Percentiles rank a stretch among this genome's conserved stretches.
These are phyloP conservation scores for Cyberlindnera subsufficiens DNA, from an alignment of 805 yeast genomes.

Conservation along the genomic window DNA sequence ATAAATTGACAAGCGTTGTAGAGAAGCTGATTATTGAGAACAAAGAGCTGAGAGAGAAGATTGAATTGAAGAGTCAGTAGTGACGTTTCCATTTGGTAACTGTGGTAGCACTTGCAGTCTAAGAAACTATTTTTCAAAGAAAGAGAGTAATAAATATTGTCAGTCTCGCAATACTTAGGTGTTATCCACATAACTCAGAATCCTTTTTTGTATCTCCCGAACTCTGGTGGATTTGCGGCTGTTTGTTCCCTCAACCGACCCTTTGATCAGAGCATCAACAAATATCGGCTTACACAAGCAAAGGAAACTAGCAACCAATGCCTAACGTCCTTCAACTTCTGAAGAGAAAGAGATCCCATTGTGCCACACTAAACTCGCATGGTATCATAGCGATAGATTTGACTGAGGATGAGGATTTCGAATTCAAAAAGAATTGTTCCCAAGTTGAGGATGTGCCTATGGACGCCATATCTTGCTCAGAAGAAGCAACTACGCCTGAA, in stretches of 20 bases:
- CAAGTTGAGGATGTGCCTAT: not conserved
- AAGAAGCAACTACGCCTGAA: not conserved
- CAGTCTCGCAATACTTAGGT: too few relatives aligned
- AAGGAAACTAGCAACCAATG: not conserved
- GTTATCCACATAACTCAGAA: too few relatives aligned
- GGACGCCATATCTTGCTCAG: not conserved
- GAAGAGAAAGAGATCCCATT: not conserved
- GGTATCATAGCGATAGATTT: slow-evolving; percentile 10
- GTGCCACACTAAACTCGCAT: not conserved
- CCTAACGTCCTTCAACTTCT: slow-evolving; percentile 8
- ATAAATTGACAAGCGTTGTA: slow-evolving; percentile 23
- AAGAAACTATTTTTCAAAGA: too few relatives aligned
- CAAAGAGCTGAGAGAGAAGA: slow-evolving; percentile 11
- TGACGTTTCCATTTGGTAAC: too few relatives aligned
- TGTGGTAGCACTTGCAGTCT: too few relatives aligned
- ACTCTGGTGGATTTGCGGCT: too few relatives aligned
- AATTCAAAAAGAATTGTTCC: not conserved
- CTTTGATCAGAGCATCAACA: too few relatives aligned
- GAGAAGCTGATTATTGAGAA: slow-evolving; percentile 18
- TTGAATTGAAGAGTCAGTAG: not conserved
- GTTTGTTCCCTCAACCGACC: too few relatives aligned
- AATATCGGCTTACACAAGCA: too few relatives aligned
- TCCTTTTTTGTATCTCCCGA: too few relatives aligned
- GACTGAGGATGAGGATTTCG: slow-evolving; percentile 7
- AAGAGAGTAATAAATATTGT: too few relatives aligned